phyloP scores from a whole-genome alignment of 2,329 filamentous ascomycete species.

The Corinectria fuckeliana region DNA sequence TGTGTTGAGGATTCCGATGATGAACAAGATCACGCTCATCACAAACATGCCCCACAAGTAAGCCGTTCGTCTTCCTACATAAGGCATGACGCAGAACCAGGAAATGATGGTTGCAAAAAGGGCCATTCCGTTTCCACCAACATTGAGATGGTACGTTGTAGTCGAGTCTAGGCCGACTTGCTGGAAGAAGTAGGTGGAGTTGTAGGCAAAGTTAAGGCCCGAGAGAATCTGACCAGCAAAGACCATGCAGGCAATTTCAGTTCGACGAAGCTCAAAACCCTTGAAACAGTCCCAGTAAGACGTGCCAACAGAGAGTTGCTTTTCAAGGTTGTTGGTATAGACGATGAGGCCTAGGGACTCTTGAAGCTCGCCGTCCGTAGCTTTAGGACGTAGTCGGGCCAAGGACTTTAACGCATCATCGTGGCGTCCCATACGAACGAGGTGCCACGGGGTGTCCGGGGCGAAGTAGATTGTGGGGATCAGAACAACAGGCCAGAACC shows the following conservation, averaged over 20 bases:
- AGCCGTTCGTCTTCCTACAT: conserved; percentile 52
- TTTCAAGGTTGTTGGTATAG: conserved; percentile 50
- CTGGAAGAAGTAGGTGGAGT: conserved; percentile 51
- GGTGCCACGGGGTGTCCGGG: conserved; percentile 56
- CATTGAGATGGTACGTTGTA: conserved; percentile 44
- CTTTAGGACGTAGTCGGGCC: conserved; percentile 38
- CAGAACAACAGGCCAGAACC: conserved; percentile 54
- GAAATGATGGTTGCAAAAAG: conserved; percentile 52
- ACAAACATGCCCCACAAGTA: conserved; percentile 53
- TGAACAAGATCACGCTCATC: conserved; percentile 47
- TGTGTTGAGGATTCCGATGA: conserved; percentile 52
- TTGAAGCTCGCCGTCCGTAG: conserved; percentile 40
- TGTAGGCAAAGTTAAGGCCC: conserved; percentile 47
- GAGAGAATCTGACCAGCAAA: conserved; percentile 47
- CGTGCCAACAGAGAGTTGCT: conserved; percentile 44
- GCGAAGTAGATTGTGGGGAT: conserved; percentile 49
- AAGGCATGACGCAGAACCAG: conserved; percentile 49
- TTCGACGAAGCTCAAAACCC: conserved; percentile 48
- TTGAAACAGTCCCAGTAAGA: conserved; percentile 54
- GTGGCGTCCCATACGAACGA: conserved; percentile 44
- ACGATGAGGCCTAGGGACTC: conserved; percentile 49
- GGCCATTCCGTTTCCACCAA: conserved; percentile 49
- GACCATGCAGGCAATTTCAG: conserved; percentile 44
- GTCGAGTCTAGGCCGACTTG: conserved; percentile 43
- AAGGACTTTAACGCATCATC: conserved; percentile 45